Evolutionary conservation across 2,329 filamentous ascomycete genomes (phyloP), one percentile per base, ranked within the genome.

Genomic region (Hymenoscyphus infarciens): DNA sequence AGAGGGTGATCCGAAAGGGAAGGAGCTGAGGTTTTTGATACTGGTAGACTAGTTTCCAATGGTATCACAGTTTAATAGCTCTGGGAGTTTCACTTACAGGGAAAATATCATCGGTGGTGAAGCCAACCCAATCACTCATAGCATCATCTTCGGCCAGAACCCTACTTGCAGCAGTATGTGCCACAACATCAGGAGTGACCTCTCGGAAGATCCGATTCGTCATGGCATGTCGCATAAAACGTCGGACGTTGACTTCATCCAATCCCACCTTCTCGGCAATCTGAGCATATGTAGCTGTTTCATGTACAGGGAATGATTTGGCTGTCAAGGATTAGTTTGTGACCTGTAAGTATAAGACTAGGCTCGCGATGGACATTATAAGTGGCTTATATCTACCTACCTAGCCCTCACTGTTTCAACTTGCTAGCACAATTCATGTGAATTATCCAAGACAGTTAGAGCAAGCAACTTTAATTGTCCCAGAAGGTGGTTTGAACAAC

Each of bases 161-260:
- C 3, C 77, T 78, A 1, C 83, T 86, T 1, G 79, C 77, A 1
- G 82, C 80, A 1, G 82, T 85, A 70, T 87, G 85, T 8, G 79
- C 80, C 63, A 87, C 79, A 2, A 78, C 64, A 1, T 81, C 80
- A 0, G 81, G 79, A 5, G 72, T 71, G 0, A 80, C 78, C 67
- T 87, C 84, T 53, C 74, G 70, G 73, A 87, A 86, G 62, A 87
- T 77, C 11, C 77, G 75, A 66, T 80, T 82, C 13, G 83, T 85
- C 78, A 86, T 86, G 45, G 80, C 82, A 70, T 85, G 80, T 7
- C 84, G 81, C 31, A 84, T 72, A 6, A 82, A 74, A 55, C 82
- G 80, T 13, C 79, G 77, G 19, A 84, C 75, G 68, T 83, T 83
- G 65, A 80, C 75, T 31, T 79, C 74, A 66, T 82, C 79, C 25